Evolutionary conservation across 1,139 yeast genomes (phyloP), one percentile per base, ranked within the genome.

Genomic region (Casaregolazyma lundiana): DNA sequence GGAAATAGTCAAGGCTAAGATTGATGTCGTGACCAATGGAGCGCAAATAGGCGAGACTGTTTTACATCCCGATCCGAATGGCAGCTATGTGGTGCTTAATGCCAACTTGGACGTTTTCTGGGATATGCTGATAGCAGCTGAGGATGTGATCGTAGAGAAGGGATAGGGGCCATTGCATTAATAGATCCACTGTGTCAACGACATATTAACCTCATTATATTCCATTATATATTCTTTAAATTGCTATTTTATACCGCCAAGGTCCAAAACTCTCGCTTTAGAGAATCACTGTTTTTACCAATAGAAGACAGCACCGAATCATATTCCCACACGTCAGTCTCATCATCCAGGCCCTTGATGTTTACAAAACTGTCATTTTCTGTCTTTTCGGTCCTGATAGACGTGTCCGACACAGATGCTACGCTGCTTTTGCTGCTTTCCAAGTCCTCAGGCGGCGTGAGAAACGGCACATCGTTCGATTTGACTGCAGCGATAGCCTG

Each of bases 21-120:
- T 71, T 19, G 52, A 66, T 11, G 70, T 75, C 22, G 57, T 64
- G 2, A 62, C 61, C 32, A 68, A 63, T 0, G 69, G 70, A 6
- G 64, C 62, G 4, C 62, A 60, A 22, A 65, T 44, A 26, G 58
- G 58, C 43, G 49, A 44, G 19, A 39, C 42, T 13, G 42, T 39
- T 1, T 22, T 35, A n/a, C 4, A 11, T 2, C 24, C 16, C 3
- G 24, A 29, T 6, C 35, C 35, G 11, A 29, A 39, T n/a, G 42
- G 42, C 6, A 26, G 35, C 11, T 39, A 39, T 16, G 20, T 39
- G 19, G 35, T 22, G 8, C 32, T 26, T 19, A 26, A 26, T 11
- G 36, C 42, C 2, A 17, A 39, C 13, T 21, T 39, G 37, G 30
- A 41, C n/a, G 20, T 47, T 3, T 42, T 48, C 30, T 48, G 50